Evolutionary conservation across 495 filamentous ascomycete genomes (phyloP), one percentile per base, ranked within the genome.

Genomic region (Penicillium steckii): DNA sequence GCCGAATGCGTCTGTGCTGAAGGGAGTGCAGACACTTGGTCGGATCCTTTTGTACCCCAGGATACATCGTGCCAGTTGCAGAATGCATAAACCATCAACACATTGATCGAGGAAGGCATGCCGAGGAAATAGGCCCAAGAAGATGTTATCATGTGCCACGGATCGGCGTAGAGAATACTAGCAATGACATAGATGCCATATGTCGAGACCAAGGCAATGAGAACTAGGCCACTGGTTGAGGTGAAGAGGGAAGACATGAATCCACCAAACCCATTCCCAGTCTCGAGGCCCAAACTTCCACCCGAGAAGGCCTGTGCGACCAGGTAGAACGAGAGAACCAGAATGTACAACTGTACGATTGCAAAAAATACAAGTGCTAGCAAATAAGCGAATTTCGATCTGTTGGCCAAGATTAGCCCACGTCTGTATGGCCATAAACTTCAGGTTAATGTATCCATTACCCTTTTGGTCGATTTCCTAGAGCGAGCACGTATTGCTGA

Each of bases 381-480:
- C 56, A 95, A 85, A 70, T 96, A 96, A 1, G 41, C 27, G 4
- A 52, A 26, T 27, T 13, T 82, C 81, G 73, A 81, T 87, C 72
- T 84, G 83, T 25, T 89, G 3, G 22, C n/a, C n/a, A n/a, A n/a
- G n/a, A n/a, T n/a, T n/a, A n/a, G n/a, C n/a, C n/a, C n/a, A n/a
- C n/a, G n/a, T n/a, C n/a, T n/a, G n/a, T n/a, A n/a, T 27, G 26
- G 26, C 10, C 10, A 10, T 27, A 8, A 37, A n/a, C 29, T 17
- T 15, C 18, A 12, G 10, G 40, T 51, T 15, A 51, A 38, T 21
- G n/a, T 0, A 21, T 38, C 25, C 15, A 37, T 13, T 38, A 92
- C 67, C 73, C 91, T 71, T 96, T 96, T 2, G 91, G 91, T 59
- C 91, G 76, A 68, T 95, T 96, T 50, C 91, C 91, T 53, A 96